Evolutionary conservation across 2,329 filamentous ascomycete genomes (phyloP).

Genomic region (Epichloe sylvatica): DNA sequence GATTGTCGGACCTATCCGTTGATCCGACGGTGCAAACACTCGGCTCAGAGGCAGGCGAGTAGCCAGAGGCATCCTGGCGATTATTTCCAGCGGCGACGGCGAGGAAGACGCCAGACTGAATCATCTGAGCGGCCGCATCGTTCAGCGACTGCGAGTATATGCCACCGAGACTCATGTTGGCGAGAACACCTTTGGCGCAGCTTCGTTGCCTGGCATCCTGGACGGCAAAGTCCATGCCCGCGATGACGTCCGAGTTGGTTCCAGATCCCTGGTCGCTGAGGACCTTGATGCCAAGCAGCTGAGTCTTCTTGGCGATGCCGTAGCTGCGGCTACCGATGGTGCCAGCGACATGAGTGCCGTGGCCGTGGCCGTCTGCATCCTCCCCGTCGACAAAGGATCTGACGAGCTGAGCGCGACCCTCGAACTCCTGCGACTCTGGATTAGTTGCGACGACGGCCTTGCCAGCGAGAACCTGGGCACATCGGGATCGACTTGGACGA

Average conservation of each 20-base stretch:
- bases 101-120: constrained; percentile 34
- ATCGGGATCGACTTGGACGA: constrained; percentile 15
- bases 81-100: constrained; percentile 43
- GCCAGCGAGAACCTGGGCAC: background rate
- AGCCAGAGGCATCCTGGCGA: constrained; percentile 26
- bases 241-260: constrained; percentile 27
- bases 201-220: constrained; percentile 20
- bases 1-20: constrained; percentile 24
- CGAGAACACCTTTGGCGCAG: constrained; percentile 32
- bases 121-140: constrained; percentile 32
- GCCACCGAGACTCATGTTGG: constrained; percentile 45
- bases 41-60: constrained; percentile 33
- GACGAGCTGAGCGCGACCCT: constrained; percentile 19
- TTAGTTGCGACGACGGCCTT: constrained; percentile 4
- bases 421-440: constrained; percentile 24
- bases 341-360: constrained; percentile 9
- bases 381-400: constrained; percentile 13
- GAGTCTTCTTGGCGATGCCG: constrained; percentile 29
- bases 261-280: constrained; percentile 22
- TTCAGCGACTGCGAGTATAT: constrained; percentile 32
- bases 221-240: constrained; percentile 30
- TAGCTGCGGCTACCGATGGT: constrained; percentile 19
- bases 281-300: constrained; percentile 32
- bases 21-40: constrained; percentile 41
- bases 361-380: constrained; percentile 15